phyloP scores from a whole-genome alignment of 2,329 filamentous ascomycete species.

The Scortechinia acanthostroma region DNA sequence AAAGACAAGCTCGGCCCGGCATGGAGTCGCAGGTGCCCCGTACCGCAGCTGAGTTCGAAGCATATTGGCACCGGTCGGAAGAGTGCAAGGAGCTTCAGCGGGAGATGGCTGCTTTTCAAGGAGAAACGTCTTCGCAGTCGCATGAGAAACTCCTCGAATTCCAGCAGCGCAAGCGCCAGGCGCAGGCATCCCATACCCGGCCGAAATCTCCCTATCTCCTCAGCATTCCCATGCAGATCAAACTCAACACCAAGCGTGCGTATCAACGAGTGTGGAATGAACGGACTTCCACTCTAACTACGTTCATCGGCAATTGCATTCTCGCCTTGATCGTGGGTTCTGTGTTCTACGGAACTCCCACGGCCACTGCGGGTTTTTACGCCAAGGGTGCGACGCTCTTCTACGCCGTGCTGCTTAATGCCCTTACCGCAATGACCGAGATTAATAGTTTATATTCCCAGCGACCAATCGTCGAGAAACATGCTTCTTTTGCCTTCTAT shows the following conservation, averaged over 20 bases:
- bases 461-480: conserved; percentile 39
- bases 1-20: conserved; percentile 40
- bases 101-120: conserved; percentile 30
- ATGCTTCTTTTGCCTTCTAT: conserved; percentile 54
- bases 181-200: conserved; percentile 28
- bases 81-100: conserved; percentile 22
- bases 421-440: conserved; percentile 4
- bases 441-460: conserved; percentile 21
- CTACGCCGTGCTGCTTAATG: conserved; percentile 13
- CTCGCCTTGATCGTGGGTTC: conserved; percentile 4
- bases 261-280: conserved; percentile 19
- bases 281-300: neutral
- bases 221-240: neutral
- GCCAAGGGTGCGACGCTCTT: conserved; percentile 19
- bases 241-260: neutral
- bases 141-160: conserved; percentile 12
- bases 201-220: conserved; percentile 19
- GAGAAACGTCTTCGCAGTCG: neutral
- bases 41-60: conserved; percentile 43
- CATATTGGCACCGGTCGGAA: conserved; percentile 31
- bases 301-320: conserved; percentile 4
- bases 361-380: conserved; percentile 10
- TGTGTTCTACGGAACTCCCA: conserved; percentile 16
- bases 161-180: conserved; percentile 17
- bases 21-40: conserved; percentile 47